phyloP scores from a whole-genome alignment of 805 yeast species.

The Pichia occidentalis region DNA sequence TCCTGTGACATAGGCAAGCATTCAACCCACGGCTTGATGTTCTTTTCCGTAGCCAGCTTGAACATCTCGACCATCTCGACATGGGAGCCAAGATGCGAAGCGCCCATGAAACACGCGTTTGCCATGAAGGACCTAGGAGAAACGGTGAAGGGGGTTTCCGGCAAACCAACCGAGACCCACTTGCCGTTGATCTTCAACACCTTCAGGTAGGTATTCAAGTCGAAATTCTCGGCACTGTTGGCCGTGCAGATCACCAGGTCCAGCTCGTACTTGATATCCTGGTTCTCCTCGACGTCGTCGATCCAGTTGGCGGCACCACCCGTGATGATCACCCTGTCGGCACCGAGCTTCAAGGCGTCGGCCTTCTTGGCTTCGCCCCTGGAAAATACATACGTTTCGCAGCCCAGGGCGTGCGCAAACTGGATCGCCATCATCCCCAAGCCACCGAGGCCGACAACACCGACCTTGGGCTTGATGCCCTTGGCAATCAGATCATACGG shows the following conservation, averaged over 20 bases:
- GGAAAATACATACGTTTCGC: constrained; percentile 54
- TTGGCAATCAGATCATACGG: constrained; percentile 29
- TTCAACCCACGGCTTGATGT: constrained; percentile 59
- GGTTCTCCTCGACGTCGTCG: constrained; percentile 10
- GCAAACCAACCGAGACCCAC: constrained; percentile 63
- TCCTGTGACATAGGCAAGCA: constrained; percentile 46
- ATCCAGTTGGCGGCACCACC: constrained; percentile 33
- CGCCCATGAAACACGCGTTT: constrained; percentile 46
- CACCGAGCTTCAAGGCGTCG: constrained; percentile 50
- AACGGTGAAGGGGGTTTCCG: constrained; percentile 41
- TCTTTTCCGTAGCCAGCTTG: constrained; percentile 52
- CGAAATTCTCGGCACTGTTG: constrained; percentile 43
- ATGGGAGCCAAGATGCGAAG: constrained; percentile 57
- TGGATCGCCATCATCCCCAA: constrained; percentile 59
- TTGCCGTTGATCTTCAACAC: constrained; percentile 52
- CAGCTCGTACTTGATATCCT: constrained; percentile 27
- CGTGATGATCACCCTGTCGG: constrained; percentile 48
- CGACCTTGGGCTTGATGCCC: constrained; percentile 37
- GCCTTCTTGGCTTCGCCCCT: constrained; percentile 43
- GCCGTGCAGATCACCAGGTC: constrained; percentile 52
- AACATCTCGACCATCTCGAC: constrained; percentile 62
- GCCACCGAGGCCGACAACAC: constrained; percentile 61
- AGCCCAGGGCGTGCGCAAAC: constrained; percentile 57
- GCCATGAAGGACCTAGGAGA: constrained; percentile 36
- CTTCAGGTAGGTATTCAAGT: constrained; percentile 40